A percentile compares a stretch with the other conserved stretches of the same genome.
Evolutionary conservation across 2,329 filamentous ascomycete species (phyloP).

Genomic region (Cladosporium sp.): DNA sequence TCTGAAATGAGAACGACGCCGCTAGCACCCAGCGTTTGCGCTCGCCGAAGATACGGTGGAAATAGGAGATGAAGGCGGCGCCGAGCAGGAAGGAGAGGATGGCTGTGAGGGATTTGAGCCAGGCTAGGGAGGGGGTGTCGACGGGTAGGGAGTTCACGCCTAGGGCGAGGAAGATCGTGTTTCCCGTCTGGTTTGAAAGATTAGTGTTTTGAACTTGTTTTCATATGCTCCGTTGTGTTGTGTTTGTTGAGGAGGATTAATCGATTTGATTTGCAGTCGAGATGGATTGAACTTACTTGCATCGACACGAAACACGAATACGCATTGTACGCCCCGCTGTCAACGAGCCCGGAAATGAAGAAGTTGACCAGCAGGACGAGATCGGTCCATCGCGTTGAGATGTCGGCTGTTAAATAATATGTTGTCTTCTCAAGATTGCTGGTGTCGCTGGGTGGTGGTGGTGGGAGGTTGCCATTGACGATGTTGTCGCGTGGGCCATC

Average conservation of each 20-base stretch:
- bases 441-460: neutral
- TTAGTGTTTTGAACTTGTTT: neutral
- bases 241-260: no score
- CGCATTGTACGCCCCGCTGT: conserved; percentile 71
- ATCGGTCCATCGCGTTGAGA: conserved; percentile 54
- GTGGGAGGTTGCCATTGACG: neutral
- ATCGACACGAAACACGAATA: conserved; percentile 79
- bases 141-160: conserved; percentile 49
- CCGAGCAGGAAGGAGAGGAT: conserved; percentile 70
- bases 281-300: conserved; percentile 53
- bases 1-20: conserved; percentile 40
- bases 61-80: conserved; percentile 66
- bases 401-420: conserved; percentile 18
- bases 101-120: conserved; percentile 69
- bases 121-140: conserved; percentile 48
- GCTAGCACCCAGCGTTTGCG: conserved; percentile 64
- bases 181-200: conserved; percentile 42
- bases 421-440: neutral
- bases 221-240: no score
- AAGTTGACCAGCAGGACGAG: conserved; percentile 69
- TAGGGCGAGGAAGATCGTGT: conserved; percentile 75
- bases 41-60: conserved; percentile 63
- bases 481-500: neutral
- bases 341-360: conserved; percentile 71
- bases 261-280: no score